Percentiles rank a stretch among this genome's conserved stretches.
phyloP scores from a whole-genome alignment of 139 green algal genomes.

The Astrephomene gubernaculifera region DNA sequence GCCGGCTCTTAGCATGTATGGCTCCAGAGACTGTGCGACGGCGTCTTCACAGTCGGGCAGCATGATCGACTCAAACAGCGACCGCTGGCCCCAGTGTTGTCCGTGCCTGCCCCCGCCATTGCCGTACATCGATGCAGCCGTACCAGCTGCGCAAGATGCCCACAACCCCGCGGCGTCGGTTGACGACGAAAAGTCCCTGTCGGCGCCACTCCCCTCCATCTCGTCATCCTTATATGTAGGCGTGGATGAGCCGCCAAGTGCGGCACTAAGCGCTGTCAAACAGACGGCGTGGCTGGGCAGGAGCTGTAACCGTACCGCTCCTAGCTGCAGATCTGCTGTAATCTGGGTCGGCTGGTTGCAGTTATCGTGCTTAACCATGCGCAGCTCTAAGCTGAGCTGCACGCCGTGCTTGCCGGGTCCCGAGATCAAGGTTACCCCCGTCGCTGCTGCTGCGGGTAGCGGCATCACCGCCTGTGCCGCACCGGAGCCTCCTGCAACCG shows the following conservation, averaged over 20 bases:
- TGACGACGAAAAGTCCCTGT: no score
- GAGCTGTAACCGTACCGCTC: constrained; percentile 26
- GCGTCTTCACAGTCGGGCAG: constrained; percentile 66
- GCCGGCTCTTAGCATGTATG: constrained; percentile 3
- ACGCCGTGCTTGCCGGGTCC: constrained; percentile 24
- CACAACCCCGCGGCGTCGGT: background rate
- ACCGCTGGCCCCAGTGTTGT: constrained; percentile 56
- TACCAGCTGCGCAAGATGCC: background rate
- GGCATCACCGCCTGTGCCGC: background rate
- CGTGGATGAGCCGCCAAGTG: background rate
- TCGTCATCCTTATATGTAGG: no score
- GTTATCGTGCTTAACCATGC: background rate
- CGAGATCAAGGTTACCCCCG: constrained; percentile 19
- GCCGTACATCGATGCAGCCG: background rate
- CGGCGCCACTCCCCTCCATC: no score
- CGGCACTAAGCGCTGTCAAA: background rate
- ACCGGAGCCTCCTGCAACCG: background rate
- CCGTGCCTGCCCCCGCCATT: background rate
- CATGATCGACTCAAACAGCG: constrained; percentile 70
- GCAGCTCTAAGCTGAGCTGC: constrained; percentile 22
- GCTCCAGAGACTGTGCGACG: constrained; percentile 63
- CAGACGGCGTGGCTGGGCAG: constrained; percentile 22
- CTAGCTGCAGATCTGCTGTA: background rate
- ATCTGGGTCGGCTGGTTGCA: background rate
- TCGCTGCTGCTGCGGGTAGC: background rate